These are phyloP conservation scores for Acrodontium crateriforme DNA, from an alignment of 2,329 filamentous ascomycete genomes.

Conservation along the genomic window DNA sequence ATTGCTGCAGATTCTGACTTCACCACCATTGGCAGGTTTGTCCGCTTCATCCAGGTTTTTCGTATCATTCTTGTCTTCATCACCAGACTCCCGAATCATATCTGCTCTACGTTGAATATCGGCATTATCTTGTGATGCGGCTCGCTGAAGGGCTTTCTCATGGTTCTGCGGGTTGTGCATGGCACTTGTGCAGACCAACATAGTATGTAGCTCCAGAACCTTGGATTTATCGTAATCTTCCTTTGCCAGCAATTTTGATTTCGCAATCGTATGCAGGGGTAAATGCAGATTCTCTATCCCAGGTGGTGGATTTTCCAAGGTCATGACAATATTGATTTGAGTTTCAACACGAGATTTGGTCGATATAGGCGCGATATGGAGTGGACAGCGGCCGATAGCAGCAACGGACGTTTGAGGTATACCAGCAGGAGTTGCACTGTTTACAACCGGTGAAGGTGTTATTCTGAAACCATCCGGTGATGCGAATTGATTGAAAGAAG, in stretches of 20 bases:
- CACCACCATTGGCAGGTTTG: slow-evolving; percentile 75
- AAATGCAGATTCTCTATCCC: slow-evolving; percentile 72
- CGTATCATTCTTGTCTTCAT: slow-evolving; percentile 31
- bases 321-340: slow-evolving; percentile 80
- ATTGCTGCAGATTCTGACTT: slow-evolving; percentile 81
- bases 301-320: slow-evolving; percentile 58
- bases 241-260: slow-evolving; percentile 78
- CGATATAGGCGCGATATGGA: slow-evolving; percentile 24
- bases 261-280: slow-evolving; percentile 81
- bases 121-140: slow-evolving; percentile 31
- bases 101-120: slow-evolving; percentile 32
- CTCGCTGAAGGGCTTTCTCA: slow-evolving; percentile 51
- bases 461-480: slow-evolving; percentile 20
- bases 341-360: slow-evolving; percentile 87
- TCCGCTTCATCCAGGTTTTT: slow-evolving; percentile 47
- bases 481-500: slow-evolving; percentile 18
- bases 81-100: slow-evolving; percentile 17
- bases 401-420: slow-evolving; percentile 5
- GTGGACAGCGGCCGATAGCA: slow-evolving; percentile 15
- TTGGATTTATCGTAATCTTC: slow-evolving; percentile 54
- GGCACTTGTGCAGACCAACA: slow-evolving; percentile 81
- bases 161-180: slow-evolving; percentile 60
- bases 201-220: slow-evolving; percentile 65
- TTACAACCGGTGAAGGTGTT: slow-evolving; percentile 22
- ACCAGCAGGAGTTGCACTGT: slow-evolving; percentile 13